Evolutionary conservation across 176 grass and related monocot genomes (phyloP).

Genomic region (Panicum miliaceum): DNA sequence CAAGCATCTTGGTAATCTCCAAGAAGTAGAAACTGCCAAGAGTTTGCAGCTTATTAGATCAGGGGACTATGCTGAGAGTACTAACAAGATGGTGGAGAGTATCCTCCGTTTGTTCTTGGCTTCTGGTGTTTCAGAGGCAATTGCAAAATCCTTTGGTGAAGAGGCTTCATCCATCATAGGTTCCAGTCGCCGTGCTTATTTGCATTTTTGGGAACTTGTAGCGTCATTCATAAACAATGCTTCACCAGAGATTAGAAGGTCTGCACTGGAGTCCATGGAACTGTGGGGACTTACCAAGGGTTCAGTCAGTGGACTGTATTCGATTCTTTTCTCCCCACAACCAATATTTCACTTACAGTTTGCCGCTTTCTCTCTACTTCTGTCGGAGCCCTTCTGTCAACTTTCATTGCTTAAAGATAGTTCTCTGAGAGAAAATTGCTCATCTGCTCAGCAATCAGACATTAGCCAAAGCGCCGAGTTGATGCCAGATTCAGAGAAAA

Average conservation of each 20-base stretch:
- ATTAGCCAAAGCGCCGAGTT: slow-evolving; percentile 34
- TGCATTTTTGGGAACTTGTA: slow-evolving; percentile 85
- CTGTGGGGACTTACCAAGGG: slow-evolving; percentile 89
- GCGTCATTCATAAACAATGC: slow-evolving; percentile 78
- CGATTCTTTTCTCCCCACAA: slow-evolving; percentile 76
- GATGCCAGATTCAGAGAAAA: slow-evolving; percentile 59
- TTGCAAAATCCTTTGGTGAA: slow-evolving; percentile 60
- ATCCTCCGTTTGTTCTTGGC: slow-evolving; percentile 83
- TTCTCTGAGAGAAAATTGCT: slow-evolving; percentile 40
- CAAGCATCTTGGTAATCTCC: slow-evolving; percentile 52
- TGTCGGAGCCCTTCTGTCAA: slow-evolving; percentile 69
- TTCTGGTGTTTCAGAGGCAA: slow-evolving; percentile 77
- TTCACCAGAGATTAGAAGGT: slow-evolving; percentile 67
- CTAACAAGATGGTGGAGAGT: slow-evolving; percentile 69
- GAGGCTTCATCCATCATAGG: slow-evolving; percentile 68
- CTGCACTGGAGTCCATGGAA: slow-evolving; percentile 81
- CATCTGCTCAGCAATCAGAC: slow-evolving; percentile 47
- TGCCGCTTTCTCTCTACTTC: slow-evolving; percentile 79
- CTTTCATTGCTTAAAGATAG: slow-evolving; percentile 67
- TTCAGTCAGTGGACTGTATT: slow-evolving; percentile 75
- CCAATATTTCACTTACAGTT: slow-evolving; percentile 81
- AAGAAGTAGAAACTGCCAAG: slow-evolving; percentile 48
- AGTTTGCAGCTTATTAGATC: slow-evolving; percentile 52
- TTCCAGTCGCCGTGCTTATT: slow-evolving; percentile 64
- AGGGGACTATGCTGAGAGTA: slow-evolving; percentile 65